Percentiles rank a stretch among this genome's conserved stretches.
Evolutionary conservation across 2,329 filamentous ascomycete genomes (phyloP).

Genomic region (Sclerotiophoma versabilis): DNA sequence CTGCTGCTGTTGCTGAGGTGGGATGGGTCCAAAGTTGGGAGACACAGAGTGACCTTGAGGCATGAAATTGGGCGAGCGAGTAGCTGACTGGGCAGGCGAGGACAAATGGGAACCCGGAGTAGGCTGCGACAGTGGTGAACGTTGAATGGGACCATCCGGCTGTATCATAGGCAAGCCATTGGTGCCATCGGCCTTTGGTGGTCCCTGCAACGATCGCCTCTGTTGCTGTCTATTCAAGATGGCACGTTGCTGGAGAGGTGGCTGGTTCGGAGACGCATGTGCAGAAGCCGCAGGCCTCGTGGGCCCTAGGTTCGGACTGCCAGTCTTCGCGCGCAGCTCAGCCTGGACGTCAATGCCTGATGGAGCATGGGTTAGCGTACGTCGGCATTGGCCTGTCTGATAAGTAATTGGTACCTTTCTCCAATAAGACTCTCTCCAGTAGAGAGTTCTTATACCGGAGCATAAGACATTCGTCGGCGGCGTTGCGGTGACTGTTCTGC

Average conservation of each 20-base stretch:
- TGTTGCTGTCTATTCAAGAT: conserved; percentile 81
- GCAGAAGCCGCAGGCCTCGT: conserved; percentile 65
- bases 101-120: conserved; percentile 82
- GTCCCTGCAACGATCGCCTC: conserved; percentile 75
- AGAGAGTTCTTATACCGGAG: conserved; percentile 98
- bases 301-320: conserved; percentile 78
- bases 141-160: conserved; percentile 54
- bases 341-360: conserved; percentile 95
- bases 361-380: conserved; percentile 28
- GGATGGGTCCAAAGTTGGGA: conserved; percentile 63
- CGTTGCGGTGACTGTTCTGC: conserved; percentile 91
- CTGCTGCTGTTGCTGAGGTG: conserved; percentile 53
- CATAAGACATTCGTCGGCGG: conserved; percentile 97
- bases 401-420: conserved; percentile 73
- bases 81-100: conserved; percentile 65
- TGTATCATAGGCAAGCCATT: conserved; percentile 51
- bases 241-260: conserved; percentile 78
- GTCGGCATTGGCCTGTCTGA: conserved; percentile 1
- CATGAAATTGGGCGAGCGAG: conserved; percentile 67
- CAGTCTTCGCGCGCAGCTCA: conserved; percentile 90
- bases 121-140: conserved; percentile 77
- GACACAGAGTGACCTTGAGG: conserved; percentile 67
- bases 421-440: conserved; percentile 90
- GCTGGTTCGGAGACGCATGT: conserved; percentile 57
- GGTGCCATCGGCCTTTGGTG: conserved; percentile 70